Conservation (phyloP, 2,329 filamentous ascomycete species). For the Paradendryphiella salina region DNA sequence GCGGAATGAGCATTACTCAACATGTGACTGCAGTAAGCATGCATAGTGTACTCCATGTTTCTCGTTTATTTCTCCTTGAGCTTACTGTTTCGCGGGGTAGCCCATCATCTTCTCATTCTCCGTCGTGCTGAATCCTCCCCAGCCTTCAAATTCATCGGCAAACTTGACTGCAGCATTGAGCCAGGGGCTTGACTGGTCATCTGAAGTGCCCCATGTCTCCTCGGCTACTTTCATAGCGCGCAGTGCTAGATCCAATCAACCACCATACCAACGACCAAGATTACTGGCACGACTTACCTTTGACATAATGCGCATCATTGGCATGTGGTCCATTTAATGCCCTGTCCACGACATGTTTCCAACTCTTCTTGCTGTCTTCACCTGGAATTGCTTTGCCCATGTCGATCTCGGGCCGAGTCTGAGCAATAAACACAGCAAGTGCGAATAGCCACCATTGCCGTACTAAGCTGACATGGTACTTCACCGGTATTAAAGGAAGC, state of each 20-base stretch:
- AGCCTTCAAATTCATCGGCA: constrained; percentile 72
- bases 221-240: constrained; percentile 75
- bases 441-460: constrained; percentile 89
- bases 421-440: constrained; percentile 74
- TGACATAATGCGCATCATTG: constrained; percentile 82
- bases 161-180: constrained; percentile 71
- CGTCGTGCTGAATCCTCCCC: constrained; percentile 56
- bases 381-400: constrained; percentile 61
- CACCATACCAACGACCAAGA: background rate
- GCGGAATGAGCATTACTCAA: too few species aligned
- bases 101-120: constrained; percentile 30
- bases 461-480: constrained; percentile 73
- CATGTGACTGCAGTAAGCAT: too few species aligned
- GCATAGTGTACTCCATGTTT: too few species aligned
- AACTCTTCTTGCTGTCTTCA: constrained; percentile 67
- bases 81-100: constrained; percentile 24
- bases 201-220: constrained; percentile 64
- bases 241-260: constrained; percentile 56
- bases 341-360: constrained; percentile 74
- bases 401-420: constrained; percentile 72
- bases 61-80: background rate
- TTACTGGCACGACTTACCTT: constrained; percentile 57
- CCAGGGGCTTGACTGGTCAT: constrained; percentile 66
- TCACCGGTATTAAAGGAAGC: constrained; percentile 72
- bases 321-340: constrained; percentile 69